Percentiles rank a stretch among this genome's conserved stretches.
Evolutionary conservation across 2,329 filamentous ascomycete species (phyloP).

Genomic region (Nemania sp.): DNA sequence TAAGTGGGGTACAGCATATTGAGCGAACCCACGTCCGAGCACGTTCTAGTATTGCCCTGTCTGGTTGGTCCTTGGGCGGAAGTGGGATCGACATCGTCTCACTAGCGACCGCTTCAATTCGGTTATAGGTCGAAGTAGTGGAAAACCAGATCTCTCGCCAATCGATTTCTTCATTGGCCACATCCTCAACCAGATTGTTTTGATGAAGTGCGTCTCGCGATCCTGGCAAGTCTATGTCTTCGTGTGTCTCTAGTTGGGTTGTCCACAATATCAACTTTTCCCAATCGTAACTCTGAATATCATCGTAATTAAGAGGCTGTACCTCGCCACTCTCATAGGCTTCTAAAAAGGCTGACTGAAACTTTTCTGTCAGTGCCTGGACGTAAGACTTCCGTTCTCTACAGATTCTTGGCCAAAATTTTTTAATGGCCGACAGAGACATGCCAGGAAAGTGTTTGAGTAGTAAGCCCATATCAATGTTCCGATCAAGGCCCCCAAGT

Average conservation of each 20-base stretch:
- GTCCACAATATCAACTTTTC: conserved; percentile 67
- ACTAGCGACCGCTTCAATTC: conserved; percentile 58
- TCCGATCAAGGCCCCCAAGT: conserved; percentile 61
- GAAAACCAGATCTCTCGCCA: conserved; percentile 63
- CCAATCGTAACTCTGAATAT: conserved; percentile 71
- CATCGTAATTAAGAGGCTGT: conserved; percentile 63
- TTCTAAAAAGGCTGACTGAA: conserved; percentile 66
- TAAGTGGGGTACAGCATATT: conserved; percentile 55
- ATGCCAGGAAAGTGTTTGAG: conserved; percentile 58
- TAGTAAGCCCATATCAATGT: conserved; percentile 64
- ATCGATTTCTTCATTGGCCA: conserved; percentile 42
- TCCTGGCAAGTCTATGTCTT: conserved; percentile 53
- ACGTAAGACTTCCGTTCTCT: conserved; percentile 57
- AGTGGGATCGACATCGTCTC: conserved; percentile 48
- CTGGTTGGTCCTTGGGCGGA: conserved; percentile 21
- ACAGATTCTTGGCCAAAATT: conserved; percentile 58
- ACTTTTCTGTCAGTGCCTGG: conserved; percentile 60
- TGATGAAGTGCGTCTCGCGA: conserved; percentile 50
- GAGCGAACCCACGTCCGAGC: conserved; percentile 64
- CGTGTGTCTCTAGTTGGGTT: conserved; percentile 52
- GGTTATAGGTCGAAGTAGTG: conserved; percentile 58
- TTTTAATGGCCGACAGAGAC: conserved; percentile 54
- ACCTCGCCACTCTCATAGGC: conserved; percentile 68
- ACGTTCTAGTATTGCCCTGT: conserved; percentile 44
- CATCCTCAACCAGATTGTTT: conserved; percentile 46